Percentiles rank a stretch among this genome's conserved stretches.
phyloP scores from a whole-genome alignment of 139 green algal species.

The Coelastrella sp. region DNA sequence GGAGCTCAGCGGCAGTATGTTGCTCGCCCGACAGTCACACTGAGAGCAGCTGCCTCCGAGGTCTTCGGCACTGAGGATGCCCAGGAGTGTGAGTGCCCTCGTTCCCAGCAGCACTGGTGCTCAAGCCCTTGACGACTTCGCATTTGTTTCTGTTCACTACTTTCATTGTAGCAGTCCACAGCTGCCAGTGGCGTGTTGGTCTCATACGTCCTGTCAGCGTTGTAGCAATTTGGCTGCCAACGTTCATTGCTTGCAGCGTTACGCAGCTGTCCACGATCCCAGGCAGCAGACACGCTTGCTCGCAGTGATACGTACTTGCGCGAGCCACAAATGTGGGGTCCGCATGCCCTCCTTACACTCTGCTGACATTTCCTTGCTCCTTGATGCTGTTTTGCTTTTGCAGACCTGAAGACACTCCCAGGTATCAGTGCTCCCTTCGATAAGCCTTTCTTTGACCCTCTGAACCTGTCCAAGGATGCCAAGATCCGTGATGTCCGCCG shows the following conservation, averaged over 20 bases:
- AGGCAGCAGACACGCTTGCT: no score
- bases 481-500: constrained; percentile 46
- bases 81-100: not conserved
- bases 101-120: not conserved
- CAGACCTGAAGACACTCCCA: constrained; percentile 72
- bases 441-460: constrained; percentile 44
- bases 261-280: no score
- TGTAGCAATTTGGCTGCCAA: no score
- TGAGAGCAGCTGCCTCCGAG: not conserved
- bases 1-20: not conserved
- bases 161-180: no score
- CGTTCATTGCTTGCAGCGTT: no score
- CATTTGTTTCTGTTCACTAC: no score
- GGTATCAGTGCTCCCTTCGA: constrained; percentile 66
- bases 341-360: no score
- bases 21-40: not conserved
- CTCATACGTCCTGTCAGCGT: not conserved
- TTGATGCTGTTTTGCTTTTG: not conserved
- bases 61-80: not conserved
- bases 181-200: no score
- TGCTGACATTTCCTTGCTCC: not conserved
- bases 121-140: not conserved
- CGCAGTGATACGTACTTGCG: no score
- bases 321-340: no score
- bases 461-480: constrained; percentile 7